Evolutionary conservation across 179 eudicot species (phyloP).

Genomic region (Heliamphora pulchella): DNA sequence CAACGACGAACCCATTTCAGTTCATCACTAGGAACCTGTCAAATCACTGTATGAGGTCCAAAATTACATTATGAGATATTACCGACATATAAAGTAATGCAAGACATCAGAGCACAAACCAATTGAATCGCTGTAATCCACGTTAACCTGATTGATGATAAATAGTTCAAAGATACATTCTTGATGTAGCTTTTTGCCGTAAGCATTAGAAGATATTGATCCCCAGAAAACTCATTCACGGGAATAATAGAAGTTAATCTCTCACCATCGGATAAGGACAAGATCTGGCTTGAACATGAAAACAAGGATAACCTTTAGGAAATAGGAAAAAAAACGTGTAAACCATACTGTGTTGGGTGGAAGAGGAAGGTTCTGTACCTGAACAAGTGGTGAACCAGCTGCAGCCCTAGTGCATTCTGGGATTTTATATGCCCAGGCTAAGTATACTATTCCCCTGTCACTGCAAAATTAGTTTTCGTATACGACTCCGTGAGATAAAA

Average conservation of each 20-base stretch:
- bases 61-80: not conserved
- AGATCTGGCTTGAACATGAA: slow-evolving; percentile 46
- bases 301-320: slow-evolving; percentile 21
- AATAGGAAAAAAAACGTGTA: slow-evolving; percentile 10
- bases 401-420: slow-evolving; percentile 93
- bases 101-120: slow-evolving; percentile 45
- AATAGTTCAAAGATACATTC: slow-evolving; percentile 77
- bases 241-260: slow-evolving; percentile 91
- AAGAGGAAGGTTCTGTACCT: slow-evolving; percentile 34
- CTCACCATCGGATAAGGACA: slow-evolving; percentile 84
- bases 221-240: slow-evolving; percentile 72
- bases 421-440: slow-evolving; percentile 83
- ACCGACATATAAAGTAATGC: not conserved
- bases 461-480: slow-evolving; percentile 26
- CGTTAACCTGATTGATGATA: slow-evolving; percentile 87
- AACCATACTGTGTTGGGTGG: not conserved
- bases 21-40: slow-evolving; percentile 89
- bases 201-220: slow-evolving; percentile 83
- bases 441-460: slow-evolving; percentile 77
- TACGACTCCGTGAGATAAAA: slow-evolving; percentile 15
- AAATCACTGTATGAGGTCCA: slow-evolving; percentile 15
- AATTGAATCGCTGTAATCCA: slow-evolving; percentile 94
- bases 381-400: slow-evolving; percentile 89
- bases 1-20: slow-evolving; percentile 90
- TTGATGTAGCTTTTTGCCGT: slow-evolving; percentile 87